These are phyloP conservation scores for Coemansia sp. DNA, from an alignment of 192 early-diverging fungal species.

Conservation along the genomic window DNA sequence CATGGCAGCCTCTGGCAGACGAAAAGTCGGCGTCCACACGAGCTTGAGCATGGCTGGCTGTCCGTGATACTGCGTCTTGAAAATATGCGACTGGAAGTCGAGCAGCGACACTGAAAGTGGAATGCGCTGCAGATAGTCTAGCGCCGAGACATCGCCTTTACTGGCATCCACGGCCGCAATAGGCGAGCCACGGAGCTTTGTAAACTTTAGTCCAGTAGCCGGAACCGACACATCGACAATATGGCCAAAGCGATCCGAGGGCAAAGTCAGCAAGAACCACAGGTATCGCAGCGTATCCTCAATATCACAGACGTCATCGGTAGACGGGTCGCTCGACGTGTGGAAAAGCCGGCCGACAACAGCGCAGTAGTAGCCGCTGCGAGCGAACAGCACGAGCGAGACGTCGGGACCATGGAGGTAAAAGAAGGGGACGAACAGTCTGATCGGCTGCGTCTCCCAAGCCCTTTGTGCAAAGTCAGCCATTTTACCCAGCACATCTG, in stretches of 20 bases:
- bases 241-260: neutral
- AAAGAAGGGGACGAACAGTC: conserved; percentile 2
- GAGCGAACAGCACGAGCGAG: conserved; percentile 2
- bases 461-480: neutral
- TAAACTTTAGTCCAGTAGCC: neutral
- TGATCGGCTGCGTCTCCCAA: conserved; percentile 10
- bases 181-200: neutral
- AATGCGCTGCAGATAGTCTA: neutral
- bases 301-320: neutral
- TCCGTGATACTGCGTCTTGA: neutral
- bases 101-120: neutral
- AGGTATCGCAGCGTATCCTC: neutral
- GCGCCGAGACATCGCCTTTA: neutral
- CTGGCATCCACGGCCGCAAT: neutral
- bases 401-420: neutral
- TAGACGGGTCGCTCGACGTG: neutral
- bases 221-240: neutral
- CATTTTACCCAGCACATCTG: neutral
- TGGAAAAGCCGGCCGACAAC: neutral
- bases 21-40: neutral
- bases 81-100: conserved; percentile 4
- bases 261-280: neutral
- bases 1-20: conserved; percentile 10
- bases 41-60: conserved; percentile 5
- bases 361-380: neutral